phyloP scores from a whole-genome alignment of 2,329 filamentous ascomycete species.

The Colletotrichum gloeosporioides region DNA sequence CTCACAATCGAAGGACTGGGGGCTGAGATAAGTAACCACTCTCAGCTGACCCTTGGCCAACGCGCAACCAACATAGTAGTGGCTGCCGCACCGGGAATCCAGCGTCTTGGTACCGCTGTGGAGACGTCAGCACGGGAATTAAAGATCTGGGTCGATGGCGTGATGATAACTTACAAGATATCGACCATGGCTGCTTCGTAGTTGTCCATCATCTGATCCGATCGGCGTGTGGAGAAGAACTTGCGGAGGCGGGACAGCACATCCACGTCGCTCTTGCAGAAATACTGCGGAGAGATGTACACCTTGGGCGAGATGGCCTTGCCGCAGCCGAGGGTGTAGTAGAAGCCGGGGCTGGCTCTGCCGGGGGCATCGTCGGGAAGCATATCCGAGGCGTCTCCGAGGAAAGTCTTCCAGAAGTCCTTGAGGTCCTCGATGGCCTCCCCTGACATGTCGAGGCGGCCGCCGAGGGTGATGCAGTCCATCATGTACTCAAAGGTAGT shows the following conservation, averaged over 20 bases:
- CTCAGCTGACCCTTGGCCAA: conserved; percentile 14
- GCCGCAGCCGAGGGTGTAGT: conserved; percentile 14
- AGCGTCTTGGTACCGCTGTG: conserved; percentile 11
- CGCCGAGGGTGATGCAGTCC: conserved; percentile 16
- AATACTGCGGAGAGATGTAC: conserved; percentile 14
- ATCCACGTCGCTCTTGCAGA: conserved; percentile 6
- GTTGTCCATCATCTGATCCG: conserved; percentile 18
- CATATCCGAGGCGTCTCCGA: neutral
- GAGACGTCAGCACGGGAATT: neutral
- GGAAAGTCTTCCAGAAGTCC: conserved; percentile 9
- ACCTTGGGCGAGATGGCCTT: conserved; percentile 16
- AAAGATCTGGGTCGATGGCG: neutral
- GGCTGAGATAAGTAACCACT: conserved; percentile 17
- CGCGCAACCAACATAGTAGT: conserved; percentile 16
- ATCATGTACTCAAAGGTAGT: conserved; percentile 16
- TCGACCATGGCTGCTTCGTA: conserved; percentile 13
- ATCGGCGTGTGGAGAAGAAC: conserved; percentile 13
- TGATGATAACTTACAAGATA: conserved; percentile 3
- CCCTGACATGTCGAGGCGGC: conserved; percentile 15
- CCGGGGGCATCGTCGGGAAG: conserved; percentile 10
- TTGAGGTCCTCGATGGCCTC: conserved; percentile 12
- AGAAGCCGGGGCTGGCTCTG: conserved; percentile 12
- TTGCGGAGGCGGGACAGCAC: conserved; percentile 8
- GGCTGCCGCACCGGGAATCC: conserved; percentile 12
- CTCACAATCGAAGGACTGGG: conserved; percentile 15